Evolutionary conservation across 192 early-diverging fungal genomes (phyloP), one percentile per base, ranked within the genome.

Genomic region (Coemansia asiatica): DNA sequence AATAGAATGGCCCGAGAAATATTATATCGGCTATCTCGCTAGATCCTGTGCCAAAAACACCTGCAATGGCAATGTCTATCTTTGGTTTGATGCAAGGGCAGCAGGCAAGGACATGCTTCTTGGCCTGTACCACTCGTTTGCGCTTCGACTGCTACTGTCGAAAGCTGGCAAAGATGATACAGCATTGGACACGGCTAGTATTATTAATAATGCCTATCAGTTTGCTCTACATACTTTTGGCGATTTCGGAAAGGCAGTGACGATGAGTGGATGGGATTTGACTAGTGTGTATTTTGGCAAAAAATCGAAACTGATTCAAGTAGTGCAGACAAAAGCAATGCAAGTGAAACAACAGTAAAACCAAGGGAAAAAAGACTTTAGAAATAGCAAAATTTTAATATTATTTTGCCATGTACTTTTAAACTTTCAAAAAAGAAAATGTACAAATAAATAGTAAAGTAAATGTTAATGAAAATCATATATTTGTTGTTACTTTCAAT

Each of bases 251-350:
- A n/a, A 54, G 27, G 33, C 71, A 4, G 40, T 71, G 4, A 47
- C 47, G n/a, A 50, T 50, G 12, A 56, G 31, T 9, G 77, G 72
- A 47, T 74, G 72, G 77, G 77, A 80, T 29, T 64, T 51, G 10
- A 61, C 57, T n/a, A 71, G 44, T 1, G 63, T 80, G 51, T 70
- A 71, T 56, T 56, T 74, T 44, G 56, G 57, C 26, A 79, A 74
- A 31, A 35, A 25, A 22, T 70, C 76, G 0, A n/a, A 60, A 10
- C 29, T 38, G 4, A 61, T 79, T 3, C 56, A 68, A 13, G 59
- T 72, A 19, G 50, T n/a, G n/a, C n/a, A 59, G 44, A 7, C 15
- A 13, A 53, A 13, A 16, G 29, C 50, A 27, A n/a, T 15, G 33
- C 2, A 40, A 23, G 22, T 16, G 21, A 33, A 23, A 44, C 40